A percentile compares a stretch with the other conserved stretches of the same genome.
Evolutionary conservation across 805 yeast species (phyloP).

Genomic region (Saccharomycopsis capsularis): DNA sequence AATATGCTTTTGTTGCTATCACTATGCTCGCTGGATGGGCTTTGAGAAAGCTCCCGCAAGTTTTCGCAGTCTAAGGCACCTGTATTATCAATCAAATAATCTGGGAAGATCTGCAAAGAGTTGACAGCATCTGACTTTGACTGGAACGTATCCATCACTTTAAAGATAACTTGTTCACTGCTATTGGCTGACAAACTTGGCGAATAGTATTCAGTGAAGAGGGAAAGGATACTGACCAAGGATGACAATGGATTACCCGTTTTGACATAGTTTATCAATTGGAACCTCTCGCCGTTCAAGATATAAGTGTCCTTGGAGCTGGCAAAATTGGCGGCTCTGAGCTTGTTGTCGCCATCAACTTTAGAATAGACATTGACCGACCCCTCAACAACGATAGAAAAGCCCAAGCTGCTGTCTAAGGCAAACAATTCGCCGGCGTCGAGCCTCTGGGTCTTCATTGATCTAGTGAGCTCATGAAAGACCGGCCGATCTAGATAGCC

Average conservation of each 20-base stretch:
- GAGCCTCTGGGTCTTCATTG: conserved; percentile 82
- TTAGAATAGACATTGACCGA: conserved; percentile 69
- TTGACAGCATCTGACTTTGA: conserved; percentile 2
- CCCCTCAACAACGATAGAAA: conserved; percentile 91
- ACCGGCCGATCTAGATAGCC: conserved; percentile 89
- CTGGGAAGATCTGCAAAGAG: conserved; percentile 9
- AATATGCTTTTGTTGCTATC: conserved; percentile 9
- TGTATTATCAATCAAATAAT: neutral
- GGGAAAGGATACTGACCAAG: conserved; percentile 66
- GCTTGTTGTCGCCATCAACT: conserved; percentile 25
- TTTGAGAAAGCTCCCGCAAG: neutral
- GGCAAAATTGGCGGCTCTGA: conserved; percentile 7
- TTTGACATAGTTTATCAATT: conserved; percentile 70
- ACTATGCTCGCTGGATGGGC: neutral
- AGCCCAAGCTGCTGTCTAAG: conserved; percentile 72
- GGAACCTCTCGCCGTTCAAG: conserved; percentile 57
- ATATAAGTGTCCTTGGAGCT: conserved; percentile 33
- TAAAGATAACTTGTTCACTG: conserved; percentile 4
- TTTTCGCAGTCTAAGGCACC: conserved; percentile 1
- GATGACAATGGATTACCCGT: conserved; percentile 84
- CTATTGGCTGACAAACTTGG: neutral
- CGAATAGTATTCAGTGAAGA: conserved; percentile 45
- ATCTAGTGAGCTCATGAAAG: conserved; percentile 85
- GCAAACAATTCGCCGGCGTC: conserved; percentile 69
- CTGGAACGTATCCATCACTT: neutral